These are phyloP conservation scores for Debaryomyces maramus DNA, from an alignment of 805 yeast species.

Conservation along the genomic window DNA sequence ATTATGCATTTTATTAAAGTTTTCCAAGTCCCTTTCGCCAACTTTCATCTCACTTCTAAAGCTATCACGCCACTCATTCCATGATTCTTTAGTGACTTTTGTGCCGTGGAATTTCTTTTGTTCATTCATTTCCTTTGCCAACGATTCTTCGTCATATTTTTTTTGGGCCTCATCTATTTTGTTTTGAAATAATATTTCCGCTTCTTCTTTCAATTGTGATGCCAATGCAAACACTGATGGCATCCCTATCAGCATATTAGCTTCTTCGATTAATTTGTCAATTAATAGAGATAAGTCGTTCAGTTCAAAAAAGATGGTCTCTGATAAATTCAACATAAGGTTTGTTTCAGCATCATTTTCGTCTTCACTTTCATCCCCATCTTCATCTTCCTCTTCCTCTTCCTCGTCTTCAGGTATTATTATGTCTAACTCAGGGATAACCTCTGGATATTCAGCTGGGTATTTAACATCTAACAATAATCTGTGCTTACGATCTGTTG, in stretches of 20 bases:
- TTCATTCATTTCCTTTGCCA: conserved; percentile 73
- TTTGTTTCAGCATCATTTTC: conserved; percentile 41
- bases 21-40: conserved; percentile 55
- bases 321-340: conserved; percentile 54
- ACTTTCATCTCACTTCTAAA: conserved; percentile 75
- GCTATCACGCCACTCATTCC: conserved; percentile 63
- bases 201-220: conserved; percentile 75
- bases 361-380: conserved; percentile 47
- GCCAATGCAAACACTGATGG: conserved; percentile 86
- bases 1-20: conserved; percentile 58
- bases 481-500: conserved; percentile 56
- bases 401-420: conserved; percentile 25
- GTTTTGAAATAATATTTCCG: conserved; percentile 65
- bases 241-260: conserved; percentile 81
- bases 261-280: conserved; percentile 52
- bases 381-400: conserved; percentile 9
- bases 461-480: conserved; percentile 62
- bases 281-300: conserved; percentile 46
- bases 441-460: conserved; percentile 82
- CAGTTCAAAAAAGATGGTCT: conserved; percentile 53
- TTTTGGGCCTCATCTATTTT: conserved; percentile 56
- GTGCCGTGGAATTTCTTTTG: conserved; percentile 92
- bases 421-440: conserved; percentile 58
- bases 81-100: conserved; percentile 79
- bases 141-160: conserved; percentile 56